A percentile compares a stretch with the other conserved stretches of the same genome.
phyloP scores from a whole-genome alignment of 2,329 filamentous ascomycete genomes.

The Ceratocystis lukuohia region DNA sequence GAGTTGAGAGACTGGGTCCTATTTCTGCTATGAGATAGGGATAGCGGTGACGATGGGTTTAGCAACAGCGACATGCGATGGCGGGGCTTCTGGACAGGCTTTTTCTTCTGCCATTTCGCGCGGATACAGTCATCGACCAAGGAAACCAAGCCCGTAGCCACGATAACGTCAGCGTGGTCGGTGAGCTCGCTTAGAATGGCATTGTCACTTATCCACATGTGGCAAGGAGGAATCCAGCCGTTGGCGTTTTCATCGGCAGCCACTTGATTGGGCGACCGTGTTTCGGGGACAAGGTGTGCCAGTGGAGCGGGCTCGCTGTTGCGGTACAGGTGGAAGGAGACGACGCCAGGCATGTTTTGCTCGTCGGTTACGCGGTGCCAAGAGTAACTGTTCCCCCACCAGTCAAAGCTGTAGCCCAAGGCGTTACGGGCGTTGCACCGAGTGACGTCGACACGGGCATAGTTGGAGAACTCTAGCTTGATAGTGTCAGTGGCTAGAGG shows the following conservation, averaged over 20 bases:
- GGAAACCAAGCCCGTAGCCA: constrained; percentile 77
- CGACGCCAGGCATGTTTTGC: constrained; percentile 48
- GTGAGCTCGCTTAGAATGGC: constrained; percentile 54
- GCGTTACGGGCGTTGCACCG: constrained; percentile 47
- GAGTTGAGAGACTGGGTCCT: background rate
- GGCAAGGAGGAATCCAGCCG: constrained; percentile 81
- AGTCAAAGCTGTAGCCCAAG: constrained; percentile 81
- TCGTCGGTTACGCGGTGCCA: constrained; percentile 68
- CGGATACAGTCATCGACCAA: constrained; percentile 89
- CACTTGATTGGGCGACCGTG: constrained; percentile 56
- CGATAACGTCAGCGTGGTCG: constrained; percentile 77
- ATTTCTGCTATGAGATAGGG: background rate
- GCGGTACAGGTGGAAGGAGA: constrained; percentile 70
- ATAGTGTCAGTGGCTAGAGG: constrained; percentile 58
- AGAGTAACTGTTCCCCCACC: constrained; percentile 75
- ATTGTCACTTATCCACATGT: constrained; percentile 76
- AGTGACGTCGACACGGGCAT: constrained; percentile 76
- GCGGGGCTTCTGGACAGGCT: constrained; percentile 22
- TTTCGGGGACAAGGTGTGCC: constrained; percentile 75
- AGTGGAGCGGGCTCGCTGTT: constrained; percentile 49
- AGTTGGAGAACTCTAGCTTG: constrained; percentile 93
- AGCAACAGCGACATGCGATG: constrained; percentile 23
- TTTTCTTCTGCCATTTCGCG: constrained; percentile 45
- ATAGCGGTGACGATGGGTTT: background rate
- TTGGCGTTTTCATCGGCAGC: constrained; percentile 62